Conservation (phyloP, 495 filamentous ascomycete species). For the Talaromyces adpressus region DNA sequence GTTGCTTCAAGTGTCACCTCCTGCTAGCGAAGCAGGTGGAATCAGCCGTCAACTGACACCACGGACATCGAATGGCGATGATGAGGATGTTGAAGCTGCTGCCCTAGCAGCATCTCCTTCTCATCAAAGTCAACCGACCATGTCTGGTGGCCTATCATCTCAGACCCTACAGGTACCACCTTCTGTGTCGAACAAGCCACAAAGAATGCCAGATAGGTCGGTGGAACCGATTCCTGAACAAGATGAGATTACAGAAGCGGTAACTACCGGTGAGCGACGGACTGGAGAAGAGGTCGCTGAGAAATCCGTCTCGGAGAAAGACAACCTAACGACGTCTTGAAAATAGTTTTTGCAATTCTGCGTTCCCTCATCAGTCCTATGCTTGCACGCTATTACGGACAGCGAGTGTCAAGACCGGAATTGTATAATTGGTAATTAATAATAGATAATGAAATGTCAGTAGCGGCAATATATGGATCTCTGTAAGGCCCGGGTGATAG, state of each 20-base stretch:
- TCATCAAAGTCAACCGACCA: neutral
- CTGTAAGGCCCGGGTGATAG: too few species aligned
- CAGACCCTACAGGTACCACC: neutral
- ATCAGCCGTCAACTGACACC: neutral
- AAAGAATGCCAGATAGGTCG: neutral
- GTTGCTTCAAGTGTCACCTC: constrained; percentile 27
- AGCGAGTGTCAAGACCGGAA: neutral
- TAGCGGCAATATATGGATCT: too few species aligned
- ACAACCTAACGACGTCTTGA: neutral
- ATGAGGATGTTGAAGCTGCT: neutral
- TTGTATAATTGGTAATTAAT: neutral
- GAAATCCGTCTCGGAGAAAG: neutral
- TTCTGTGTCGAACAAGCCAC: neutral
- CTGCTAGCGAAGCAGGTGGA: neutral
- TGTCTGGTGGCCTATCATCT: neutral
- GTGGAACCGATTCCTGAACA: neutral
- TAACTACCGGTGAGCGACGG: neutral
- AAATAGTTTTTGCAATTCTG: neutral
- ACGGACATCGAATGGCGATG: neutral
- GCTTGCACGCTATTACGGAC: neutral
- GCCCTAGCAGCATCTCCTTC: neutral
- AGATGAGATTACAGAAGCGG: neutral
- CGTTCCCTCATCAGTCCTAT: neutral
- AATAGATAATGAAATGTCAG: neutral
- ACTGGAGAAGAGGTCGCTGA: neutral